Conservation (phyloP, 73 alveolate species). For the Paramecium sexaurelia region DNA sequence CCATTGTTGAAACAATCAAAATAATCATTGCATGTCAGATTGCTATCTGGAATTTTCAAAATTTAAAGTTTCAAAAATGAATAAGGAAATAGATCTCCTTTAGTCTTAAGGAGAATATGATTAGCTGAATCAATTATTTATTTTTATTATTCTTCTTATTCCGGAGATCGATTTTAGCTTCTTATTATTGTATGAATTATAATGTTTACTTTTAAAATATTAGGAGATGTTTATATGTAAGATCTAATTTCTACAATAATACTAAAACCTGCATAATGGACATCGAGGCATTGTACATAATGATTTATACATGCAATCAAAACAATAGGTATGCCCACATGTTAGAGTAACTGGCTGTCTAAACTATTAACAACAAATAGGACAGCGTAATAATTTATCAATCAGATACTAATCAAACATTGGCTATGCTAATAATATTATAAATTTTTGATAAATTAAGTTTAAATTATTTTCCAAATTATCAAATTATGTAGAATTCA, state of each 20-base stretch:
- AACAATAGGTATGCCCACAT: constrained; percentile 34
- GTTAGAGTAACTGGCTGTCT: constrained; percentile 6
- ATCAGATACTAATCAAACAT: neutral
- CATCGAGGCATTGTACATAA: constrained; percentile 24
- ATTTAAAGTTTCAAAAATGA: neutral
- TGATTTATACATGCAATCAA: constrained; percentile 3
- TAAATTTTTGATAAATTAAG: neutral
- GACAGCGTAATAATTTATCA: neutral
- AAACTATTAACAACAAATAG: neutral
- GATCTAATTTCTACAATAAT: neutral
- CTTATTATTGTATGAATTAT: neutral
- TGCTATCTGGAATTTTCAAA: neutral
- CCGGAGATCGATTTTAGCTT: neutral
- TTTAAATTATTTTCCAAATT: neutral
- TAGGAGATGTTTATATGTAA: neutral
- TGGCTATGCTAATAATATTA: neutral
- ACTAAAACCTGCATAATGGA: constrained; percentile 1
- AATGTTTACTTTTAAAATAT: neutral
- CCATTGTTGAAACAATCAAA: neutral
- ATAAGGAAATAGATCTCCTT: neutral
- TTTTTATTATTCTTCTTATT: neutral
- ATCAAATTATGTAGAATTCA: neutral
- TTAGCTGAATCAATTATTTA: neutral
- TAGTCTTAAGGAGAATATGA: neutral
- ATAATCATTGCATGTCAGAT: neutral